Base-by-base conservation (phyloP, 2,329 filamentous ascomycete species). In the Sporothrix schenckii region DNA sequence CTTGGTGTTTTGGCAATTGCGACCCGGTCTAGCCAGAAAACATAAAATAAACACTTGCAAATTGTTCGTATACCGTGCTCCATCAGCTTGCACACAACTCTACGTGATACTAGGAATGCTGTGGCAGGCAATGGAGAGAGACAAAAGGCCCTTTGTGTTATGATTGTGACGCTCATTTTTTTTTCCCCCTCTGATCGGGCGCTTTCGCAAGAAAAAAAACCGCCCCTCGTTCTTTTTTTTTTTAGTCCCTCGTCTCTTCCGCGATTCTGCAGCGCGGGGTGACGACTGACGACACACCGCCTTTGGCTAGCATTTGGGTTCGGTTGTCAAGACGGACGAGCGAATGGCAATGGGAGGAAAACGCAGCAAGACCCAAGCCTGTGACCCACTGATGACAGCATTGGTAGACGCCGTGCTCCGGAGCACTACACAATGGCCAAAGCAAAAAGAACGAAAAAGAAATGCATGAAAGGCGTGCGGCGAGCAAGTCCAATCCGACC, bases 201-300 rank as follows among this genome's bases (percentile, higher is more conserved):
- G 54, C 54, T 30, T 30, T 54, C 52, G 39, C 47, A 65, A 65
- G 58, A 24, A 30, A 65, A 66, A 67, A 67, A 67, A 54, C 39
- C 27, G 30, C n/a, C 56, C 56, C 54, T 53, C 68, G 13, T 39
- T 69, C 13, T 21, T 70, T 44, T 44, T 53, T 49, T 54, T 53
- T 41, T 52, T 69, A 47, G 13, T 61, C 39, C 34, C 6, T 56
- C 49, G 49, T 63, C 58, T 2, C n/a, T 27, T 63, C 58, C 56
- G 24, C 56, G 56, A 61, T 63, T 63, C 68, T 65, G 68, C 39
- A 66, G 68, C 61, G 61, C 52, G 68, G 68, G 68, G 68, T 70
- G 61, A 47, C 24, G 3, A 11, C 58, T 39, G 39, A 24, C n/a
- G 24, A 54, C 65, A 65, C 70, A 71, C 70, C 70, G 70, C 70